phyloP scores from a whole-genome alignment of 805 yeast species.

The Starmerella bombi region DNA sequence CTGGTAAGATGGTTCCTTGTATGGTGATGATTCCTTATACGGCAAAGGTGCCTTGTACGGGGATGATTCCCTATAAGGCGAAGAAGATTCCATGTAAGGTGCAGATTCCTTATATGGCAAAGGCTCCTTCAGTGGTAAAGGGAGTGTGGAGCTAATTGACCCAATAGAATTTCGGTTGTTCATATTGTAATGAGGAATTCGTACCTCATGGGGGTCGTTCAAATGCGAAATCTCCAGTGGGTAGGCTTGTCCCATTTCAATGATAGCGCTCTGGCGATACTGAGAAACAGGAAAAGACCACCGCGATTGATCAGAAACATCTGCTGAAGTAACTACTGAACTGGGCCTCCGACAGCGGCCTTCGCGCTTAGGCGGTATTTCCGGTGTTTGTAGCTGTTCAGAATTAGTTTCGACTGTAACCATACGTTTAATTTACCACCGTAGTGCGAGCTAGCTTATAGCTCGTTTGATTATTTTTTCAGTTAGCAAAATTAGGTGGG shows the following conservation, averaged over 20 bases:
- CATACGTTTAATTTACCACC: too few species aligned
- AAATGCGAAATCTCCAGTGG: conserved; percentile 11
- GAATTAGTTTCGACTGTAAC: not conserved
- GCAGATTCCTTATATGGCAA: too few species aligned
- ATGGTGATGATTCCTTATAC: too few species aligned
- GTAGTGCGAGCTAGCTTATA: too few species aligned
- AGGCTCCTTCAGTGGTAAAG: not conserved
- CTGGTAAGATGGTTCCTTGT: too few species aligned
- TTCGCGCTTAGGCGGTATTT: not conserved
- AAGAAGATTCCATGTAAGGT: too few species aligned
- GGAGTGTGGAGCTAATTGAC: not conserved
- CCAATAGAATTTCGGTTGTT: not conserved
- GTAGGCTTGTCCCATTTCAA: conserved; percentile 18
- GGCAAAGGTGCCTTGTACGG: too few species aligned
- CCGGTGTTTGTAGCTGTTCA: not conserved
- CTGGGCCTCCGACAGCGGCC: not conserved
- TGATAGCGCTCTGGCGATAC: conserved; percentile 11
- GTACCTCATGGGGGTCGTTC: conserved; percentile 15
- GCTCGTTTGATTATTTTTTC: too few species aligned
- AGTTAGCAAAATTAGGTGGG: not conserved
- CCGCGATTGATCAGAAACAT: not conserved
- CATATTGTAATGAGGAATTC: conserved; percentile 8
- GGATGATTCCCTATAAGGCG: too few species aligned
- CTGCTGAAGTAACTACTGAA: not conserved
- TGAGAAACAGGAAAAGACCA: conserved; percentile 10